These are phyloP conservation scores for Oryza longistaminata DNA, from an alignment of 176 grass and related monocot genomes.

Conservation along the genomic window DNA sequence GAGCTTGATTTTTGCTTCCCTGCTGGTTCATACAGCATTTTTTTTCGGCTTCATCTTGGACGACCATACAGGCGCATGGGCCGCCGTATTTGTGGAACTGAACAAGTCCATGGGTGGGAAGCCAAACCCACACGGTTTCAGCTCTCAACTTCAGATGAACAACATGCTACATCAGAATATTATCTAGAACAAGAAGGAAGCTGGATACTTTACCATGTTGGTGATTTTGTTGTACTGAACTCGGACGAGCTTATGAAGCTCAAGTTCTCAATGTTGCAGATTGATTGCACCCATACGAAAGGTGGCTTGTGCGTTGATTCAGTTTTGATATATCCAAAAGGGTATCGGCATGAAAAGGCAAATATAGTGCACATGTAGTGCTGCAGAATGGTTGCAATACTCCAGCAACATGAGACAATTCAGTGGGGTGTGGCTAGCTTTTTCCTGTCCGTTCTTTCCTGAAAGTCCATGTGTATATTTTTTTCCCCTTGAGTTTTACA, in stretches of 20 bases:
- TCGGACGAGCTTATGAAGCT: constrained; percentile 59
- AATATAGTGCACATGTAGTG: constrained; percentile 44
- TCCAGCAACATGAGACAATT: constrained; percentile 30
- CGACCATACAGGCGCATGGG: constrained; percentile 71
- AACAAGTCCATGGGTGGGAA: constrained; percentile 87
- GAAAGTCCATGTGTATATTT: constrained; percentile 48
- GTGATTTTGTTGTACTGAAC: constrained; percentile 67
- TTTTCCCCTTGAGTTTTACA: constrained; percentile 47
- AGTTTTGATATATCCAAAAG: constrained; percentile 69
- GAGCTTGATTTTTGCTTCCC: constrained; percentile 89
- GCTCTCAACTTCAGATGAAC: constrained; percentile 74
- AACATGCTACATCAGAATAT: constrained; percentile 64
- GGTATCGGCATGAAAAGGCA: constrained; percentile 48
- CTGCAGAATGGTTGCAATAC: background rate
- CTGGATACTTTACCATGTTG: constrained; percentile 87
- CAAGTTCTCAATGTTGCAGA: constrained; percentile 94
- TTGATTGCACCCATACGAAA: constrained; percentile 95
- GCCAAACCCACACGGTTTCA: constrained; percentile 81
- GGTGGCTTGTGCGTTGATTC: constrained; percentile 89
- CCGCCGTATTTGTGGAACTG: constrained; percentile 64
- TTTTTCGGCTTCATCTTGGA: constrained; percentile 83
- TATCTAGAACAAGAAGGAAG: constrained; percentile 64
- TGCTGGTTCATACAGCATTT: constrained; percentile 74
- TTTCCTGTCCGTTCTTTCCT: constrained; percentile 50
- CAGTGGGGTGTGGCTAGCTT: constrained; percentile 34